Percentiles rank a stretch among this genome's conserved stretches.
Evolutionary conservation across 129 eudicot species (phyloP).

Genomic region (Flaveria linearis): DNA sequence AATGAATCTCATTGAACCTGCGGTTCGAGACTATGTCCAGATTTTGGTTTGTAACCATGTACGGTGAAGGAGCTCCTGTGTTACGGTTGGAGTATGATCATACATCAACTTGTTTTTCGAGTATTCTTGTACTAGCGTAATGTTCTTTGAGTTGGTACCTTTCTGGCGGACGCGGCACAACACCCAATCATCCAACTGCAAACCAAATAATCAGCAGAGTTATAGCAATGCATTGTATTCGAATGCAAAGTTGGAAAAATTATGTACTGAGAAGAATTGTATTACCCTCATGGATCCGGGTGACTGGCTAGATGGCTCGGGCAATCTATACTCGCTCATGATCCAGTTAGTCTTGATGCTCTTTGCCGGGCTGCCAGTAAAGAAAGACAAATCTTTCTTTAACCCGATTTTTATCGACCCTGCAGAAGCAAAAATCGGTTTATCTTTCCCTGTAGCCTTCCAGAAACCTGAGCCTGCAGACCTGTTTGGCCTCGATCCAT

Average conservation of each 20-base stretch:
- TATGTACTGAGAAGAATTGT: background rate
- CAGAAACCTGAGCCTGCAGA: conserved; percentile 62
- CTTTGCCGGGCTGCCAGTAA: conserved; percentile 52
- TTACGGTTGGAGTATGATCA: conserved; percentile 21
- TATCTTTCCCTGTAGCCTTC: conserved; percentile 73
- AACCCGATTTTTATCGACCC: conserved; percentile 56
- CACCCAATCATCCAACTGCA: conserved; percentile 76
- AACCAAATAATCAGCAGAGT: conserved; percentile 3
- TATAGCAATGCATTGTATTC: background rate
- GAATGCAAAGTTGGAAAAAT: background rate
- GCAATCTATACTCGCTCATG: conserved; percentile 72
- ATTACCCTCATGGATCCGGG: conserved; percentile 69
- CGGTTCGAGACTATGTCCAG: conserved; percentile 27
- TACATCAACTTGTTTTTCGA: conserved; percentile 31
- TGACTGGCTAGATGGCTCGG: conserved; percentile 48
- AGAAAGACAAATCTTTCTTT: conserved; percentile 61
- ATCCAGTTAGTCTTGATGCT: conserved; percentile 63
- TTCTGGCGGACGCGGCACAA: conserved; percentile 60
- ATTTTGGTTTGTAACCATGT: conserved; percentile 29
- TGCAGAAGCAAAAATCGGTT: conserved; percentile 52
- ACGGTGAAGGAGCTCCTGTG: conserved; percentile 52
- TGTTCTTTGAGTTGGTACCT: conserved; percentile 79
- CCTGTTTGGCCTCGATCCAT: conserved; percentile 64
- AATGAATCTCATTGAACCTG: conserved; percentile 40
- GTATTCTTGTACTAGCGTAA: conserved; percentile 34